phyloP scores from a whole-genome alignment of 306 rosid genomes.

The Cucumis melo region DNA sequence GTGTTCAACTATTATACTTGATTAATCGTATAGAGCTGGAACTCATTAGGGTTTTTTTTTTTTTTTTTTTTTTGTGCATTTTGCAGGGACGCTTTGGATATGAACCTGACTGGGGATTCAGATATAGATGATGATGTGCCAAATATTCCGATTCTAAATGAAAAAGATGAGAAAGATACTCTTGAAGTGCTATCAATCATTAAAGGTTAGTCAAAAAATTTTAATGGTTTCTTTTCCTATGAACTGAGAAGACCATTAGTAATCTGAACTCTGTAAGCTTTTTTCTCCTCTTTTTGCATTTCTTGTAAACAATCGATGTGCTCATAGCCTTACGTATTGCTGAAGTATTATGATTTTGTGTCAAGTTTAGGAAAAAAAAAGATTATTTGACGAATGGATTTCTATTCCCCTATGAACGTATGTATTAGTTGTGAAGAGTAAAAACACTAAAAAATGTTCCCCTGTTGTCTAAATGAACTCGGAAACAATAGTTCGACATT shows the following conservation, averaged over 20 bases:
- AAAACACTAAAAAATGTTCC: not conserved
- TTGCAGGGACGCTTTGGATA: constrained; percentile 23
- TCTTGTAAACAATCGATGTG: not conserved
- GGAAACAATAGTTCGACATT: not conserved
- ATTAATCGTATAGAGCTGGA: not conserved
- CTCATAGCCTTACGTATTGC: not conserved
- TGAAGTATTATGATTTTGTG: not conserved
- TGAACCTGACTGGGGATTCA: constrained; percentile 2
- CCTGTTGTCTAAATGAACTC: not conserved
- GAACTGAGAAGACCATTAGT: not conserved
- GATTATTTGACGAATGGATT: not conserved
- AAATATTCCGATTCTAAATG: constrained; percentile 15
- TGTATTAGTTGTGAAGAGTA: not conserved
- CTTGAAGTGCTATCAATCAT: constrained; percentile 29
- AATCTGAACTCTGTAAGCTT: not conserved
- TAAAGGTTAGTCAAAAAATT: constrained; percentile 23
- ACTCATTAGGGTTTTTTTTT: not conserved
- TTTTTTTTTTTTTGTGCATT: not conserved
- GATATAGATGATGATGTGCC: constrained; percentile 18
- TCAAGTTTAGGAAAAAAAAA: not conserved
- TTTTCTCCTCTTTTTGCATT: not conserved
- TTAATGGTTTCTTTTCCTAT: not conserved
- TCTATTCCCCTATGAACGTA: not conserved
- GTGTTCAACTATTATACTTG: not conserved
- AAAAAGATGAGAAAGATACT: constrained; percentile 20